phyloP scores from a whole-genome alignment of 257 asterid genomes.

The Lycium ferocissimum region DNA sequence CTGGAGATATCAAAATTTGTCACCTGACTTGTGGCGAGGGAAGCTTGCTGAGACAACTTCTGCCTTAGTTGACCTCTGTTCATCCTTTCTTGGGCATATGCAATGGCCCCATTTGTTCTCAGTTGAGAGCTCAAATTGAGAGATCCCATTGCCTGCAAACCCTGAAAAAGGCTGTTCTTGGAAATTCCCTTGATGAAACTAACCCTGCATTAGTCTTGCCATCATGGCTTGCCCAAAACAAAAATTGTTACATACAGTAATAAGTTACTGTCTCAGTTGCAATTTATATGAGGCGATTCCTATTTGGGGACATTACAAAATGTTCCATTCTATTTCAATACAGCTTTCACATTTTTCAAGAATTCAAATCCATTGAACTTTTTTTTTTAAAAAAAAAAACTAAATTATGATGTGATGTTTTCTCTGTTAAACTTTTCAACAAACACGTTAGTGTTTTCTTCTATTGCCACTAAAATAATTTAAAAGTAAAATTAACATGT shows the following conservation, averaged over 20 bases:
- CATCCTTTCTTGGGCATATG: conserved; percentile 66
- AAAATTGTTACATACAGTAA: conserved; percentile 25
- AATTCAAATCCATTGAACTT: not conserved
- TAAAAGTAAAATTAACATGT: not conserved
- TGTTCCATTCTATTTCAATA: not conserved
- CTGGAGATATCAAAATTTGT: conserved; percentile 5
- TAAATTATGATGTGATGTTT: not conserved
- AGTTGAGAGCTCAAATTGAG: conserved; percentile 69
- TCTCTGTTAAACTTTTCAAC: not conserved
- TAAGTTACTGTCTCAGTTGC: not conserved
- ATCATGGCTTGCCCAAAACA: conserved; percentile 60
- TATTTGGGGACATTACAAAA: not conserved
- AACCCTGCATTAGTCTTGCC: conserved; percentile 70
- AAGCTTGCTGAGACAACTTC: conserved; percentile 69
- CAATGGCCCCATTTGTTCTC: conserved; percentile 61
- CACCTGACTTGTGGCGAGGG: conserved; percentile 71
- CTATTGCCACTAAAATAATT: not conserved
- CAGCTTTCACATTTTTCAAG: not conserved
- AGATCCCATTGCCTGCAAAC: conserved; percentile 65
- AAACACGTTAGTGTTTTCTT: not conserved
- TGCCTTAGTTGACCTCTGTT: conserved; percentile 65
- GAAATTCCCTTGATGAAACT: conserved; percentile 69
- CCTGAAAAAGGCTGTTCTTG: conserved; percentile 73
- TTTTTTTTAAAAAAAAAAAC: not conserved
- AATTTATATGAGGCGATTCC: not conserved